Evolutionary conservation across 2,329 filamentous ascomycete species (phyloP).

Genomic region (Capronia epimyces): DNA sequence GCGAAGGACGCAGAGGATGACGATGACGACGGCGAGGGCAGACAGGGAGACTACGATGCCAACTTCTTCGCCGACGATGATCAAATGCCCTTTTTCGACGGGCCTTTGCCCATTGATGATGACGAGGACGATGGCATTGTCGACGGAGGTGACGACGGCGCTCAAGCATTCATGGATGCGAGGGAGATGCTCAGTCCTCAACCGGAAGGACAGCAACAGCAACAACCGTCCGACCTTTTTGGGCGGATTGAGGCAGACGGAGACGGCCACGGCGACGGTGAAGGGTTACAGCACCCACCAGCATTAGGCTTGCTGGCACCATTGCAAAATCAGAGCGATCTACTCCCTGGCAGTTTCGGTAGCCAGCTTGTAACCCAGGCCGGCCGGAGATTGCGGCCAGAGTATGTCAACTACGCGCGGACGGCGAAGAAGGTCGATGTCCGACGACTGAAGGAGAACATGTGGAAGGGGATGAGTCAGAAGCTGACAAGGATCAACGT

Average conservation of each 20-base stretch:
- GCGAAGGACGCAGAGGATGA: slow-evolving; percentile 46
- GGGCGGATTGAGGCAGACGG: neutral
- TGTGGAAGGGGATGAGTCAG: slow-evolving; percentile 59
- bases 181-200: slow-evolving; percentile 45
- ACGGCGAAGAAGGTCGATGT: slow-evolving; percentile 65
- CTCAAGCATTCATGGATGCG: slow-evolving; percentile 43
- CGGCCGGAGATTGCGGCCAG: slow-evolving; percentile 52
- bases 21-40: slow-evolving; percentile 50
- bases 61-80: slow-evolving; percentile 86
- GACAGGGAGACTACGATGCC: slow-evolving; percentile 77
- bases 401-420: slow-evolving; percentile 61
- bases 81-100: slow-evolving; percentile 39
- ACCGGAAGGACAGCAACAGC: slow-evolving; percentile 20
- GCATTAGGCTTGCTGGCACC: neutral
- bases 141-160: slow-evolving; percentile 24
- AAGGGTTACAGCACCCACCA: slow-evolving; percentile 10
- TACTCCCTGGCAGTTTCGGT: slow-evolving; percentile 53
- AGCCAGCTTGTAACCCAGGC: slow-evolving; percentile 59
- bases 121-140: slow-evolving; percentile 40
- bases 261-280: slow-evolving; percentile 14
- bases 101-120: slow-evolving; percentile 42
- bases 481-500: slow-evolving; percentile 33
- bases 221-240: slow-evolving; percentile 11
- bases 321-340: slow-evolving; percentile 20
- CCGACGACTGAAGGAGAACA: slow-evolving; percentile 57